phyloP scores from a whole-genome alignment of 768 basidiomycete species.

The Boletus sp. region DNA sequence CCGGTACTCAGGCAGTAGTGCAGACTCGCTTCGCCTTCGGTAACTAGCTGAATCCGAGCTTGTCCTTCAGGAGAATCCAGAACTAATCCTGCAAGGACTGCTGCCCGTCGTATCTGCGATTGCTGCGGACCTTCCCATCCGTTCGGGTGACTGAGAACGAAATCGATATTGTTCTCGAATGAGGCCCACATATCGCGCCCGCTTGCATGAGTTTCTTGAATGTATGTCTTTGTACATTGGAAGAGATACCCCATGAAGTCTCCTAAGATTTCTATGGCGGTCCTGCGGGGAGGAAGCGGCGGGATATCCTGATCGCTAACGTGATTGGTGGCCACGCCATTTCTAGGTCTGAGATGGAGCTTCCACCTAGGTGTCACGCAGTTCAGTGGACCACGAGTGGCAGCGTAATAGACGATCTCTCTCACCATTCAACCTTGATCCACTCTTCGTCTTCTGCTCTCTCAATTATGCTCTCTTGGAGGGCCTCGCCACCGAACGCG shows the following conservation, averaged over 20 bases:
- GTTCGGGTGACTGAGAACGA: conserved; percentile 48
- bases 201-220: conserved; percentile 45
- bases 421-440: conserved; percentile 33
- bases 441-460: conserved; percentile 39
- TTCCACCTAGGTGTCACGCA: conserved; percentile 30
- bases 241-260: conserved; percentile 52
- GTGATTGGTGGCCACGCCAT: conserved; percentile 17
- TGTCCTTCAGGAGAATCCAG: conserved; percentile 37
- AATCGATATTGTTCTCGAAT: conserved; percentile 40
- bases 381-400: conserved; percentile 6
- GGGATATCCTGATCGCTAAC: conserved; percentile 37
- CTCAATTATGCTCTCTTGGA: conserved; percentile 37
- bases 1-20: conserved; percentile 46
- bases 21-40: conserved; percentile 54
- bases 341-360: conserved; percentile 34
- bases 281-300: conserved; percentile 42
- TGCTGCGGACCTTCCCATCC: conserved; percentile 50
- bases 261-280: conserved; percentile 42
- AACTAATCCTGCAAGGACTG: conserved; percentile 40
- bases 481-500: conserved; percentile 47
- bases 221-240: conserved; percentile 40
- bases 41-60: conserved; percentile 42
- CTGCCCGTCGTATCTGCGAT: conserved; percentile 42
- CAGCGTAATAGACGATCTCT: background rate
- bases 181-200: conserved; percentile 43